A percentile compares a stretch with the other conserved stretches of the same genome.
These are phyloP conservation scores for Coemansia sp. DNA, from an alignment of 192 early-diverging fungal species.

Conservation along the genomic window DNA sequence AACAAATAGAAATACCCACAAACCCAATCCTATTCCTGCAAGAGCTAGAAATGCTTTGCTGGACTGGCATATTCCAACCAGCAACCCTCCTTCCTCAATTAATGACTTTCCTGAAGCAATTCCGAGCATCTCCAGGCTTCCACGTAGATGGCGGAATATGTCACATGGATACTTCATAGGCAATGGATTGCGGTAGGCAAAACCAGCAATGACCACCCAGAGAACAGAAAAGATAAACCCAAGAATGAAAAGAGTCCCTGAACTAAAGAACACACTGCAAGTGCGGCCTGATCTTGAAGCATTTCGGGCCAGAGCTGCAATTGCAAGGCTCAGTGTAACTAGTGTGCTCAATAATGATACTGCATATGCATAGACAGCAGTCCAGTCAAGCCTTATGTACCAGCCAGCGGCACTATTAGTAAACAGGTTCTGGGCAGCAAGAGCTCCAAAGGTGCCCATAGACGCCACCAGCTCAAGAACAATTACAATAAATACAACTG, in stretches of 20 bases:
- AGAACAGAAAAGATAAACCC: constrained; percentile 42
- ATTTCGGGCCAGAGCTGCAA: constrained; percentile 33
- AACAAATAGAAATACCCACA: constrained; percentile 43
- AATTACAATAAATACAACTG: constrained; percentile 27
- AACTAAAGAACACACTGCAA: constrained; percentile 30
- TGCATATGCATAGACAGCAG: constrained; percentile 39
- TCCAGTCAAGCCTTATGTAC: constrained; percentile 47
- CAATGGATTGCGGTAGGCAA: constrained; percentile 46
- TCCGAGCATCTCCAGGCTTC: constrained; percentile 35
- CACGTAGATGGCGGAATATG: constrained; percentile 34
- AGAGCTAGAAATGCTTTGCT: constrained; percentile 50
- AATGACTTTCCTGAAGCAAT: constrained; percentile 37
- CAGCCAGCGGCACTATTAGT: constrained; percentile 53
- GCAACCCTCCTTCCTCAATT: constrained; percentile 40
- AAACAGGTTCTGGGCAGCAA: constrained; percentile 45
- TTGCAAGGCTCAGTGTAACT: constrained; percentile 19
- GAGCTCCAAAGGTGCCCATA: constrained; percentile 45
- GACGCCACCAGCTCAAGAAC: constrained; percentile 44
- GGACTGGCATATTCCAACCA: constrained; percentile 48
- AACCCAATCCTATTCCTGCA: constrained; percentile 32
- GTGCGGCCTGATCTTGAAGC: constrained; percentile 9
- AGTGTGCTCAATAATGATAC: constrained; percentile 36
- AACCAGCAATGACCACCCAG: constrained; percentile 44
- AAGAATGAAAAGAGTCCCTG: constrained; percentile 26
- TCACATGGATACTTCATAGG: constrained; percentile 50